These are phyloP conservation scores for Vitis labrusca DNA, from an alignment of 164 flowering plant species.

Conservation along the genomic window DNA sequence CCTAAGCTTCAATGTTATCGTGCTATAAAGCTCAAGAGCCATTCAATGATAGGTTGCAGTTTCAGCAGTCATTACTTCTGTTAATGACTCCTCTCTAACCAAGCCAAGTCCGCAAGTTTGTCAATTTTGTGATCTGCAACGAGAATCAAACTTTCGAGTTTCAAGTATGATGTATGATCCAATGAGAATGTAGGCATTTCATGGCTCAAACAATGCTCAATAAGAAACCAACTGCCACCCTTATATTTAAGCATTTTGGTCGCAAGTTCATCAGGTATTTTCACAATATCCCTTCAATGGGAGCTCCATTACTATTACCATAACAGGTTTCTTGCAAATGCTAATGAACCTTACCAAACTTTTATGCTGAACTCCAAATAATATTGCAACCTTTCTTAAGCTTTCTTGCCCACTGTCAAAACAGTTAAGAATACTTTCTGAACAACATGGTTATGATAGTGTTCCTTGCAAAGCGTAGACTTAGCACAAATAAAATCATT, in stretches of 20 bases:
- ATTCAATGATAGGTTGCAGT: no score
- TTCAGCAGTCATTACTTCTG: no score
- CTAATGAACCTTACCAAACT: constrained; percentile 95
- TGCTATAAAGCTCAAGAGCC: no score
- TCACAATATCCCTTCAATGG: constrained; percentile 81
- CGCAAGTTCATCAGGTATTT: constrained; percentile 68
- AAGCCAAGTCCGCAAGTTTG: no score
- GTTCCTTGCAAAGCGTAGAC: no score
- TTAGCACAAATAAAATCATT: no score
- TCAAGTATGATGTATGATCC: constrained; percentile 91
- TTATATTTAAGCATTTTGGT: constrained; percentile 66
- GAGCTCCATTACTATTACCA: constrained; percentile 94
- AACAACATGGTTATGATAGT: no score
- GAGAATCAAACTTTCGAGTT: constrained; percentile 40
- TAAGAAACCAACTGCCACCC: constrained; percentile 70
- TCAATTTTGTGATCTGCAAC: no score
- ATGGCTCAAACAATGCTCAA: constrained; percentile 85
- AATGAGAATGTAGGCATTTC: constrained; percentile 89
- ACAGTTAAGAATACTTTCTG: no score
- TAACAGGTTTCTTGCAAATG: constrained; percentile 77
- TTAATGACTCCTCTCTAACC: no score
- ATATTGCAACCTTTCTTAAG: constrained; percentile 77
- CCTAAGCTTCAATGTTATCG: no score
- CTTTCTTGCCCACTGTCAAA: no score
- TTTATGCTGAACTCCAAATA: constrained; percentile 89